Conservation (phyloP, 1,139 yeast genomes). For the Candida tropicalis region DNA sequence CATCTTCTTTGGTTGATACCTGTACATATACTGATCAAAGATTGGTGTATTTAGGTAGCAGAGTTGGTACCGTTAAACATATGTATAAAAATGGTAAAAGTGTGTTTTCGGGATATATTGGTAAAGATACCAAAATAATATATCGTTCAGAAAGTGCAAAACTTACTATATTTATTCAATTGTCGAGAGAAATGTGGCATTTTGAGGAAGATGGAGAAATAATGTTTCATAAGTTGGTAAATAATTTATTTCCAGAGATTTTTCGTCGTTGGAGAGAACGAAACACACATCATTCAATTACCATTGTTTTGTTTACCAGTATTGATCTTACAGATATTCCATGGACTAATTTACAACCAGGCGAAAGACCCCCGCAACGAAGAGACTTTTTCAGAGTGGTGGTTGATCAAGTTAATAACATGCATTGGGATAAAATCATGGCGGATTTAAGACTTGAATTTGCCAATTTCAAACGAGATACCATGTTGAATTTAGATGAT, state of each 20-base stretch:
- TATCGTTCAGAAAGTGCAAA: conserved; percentile 91
- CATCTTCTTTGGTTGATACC: conserved; percentile 59
- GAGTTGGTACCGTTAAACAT: conserved; percentile 63
- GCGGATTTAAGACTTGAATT: conserved; percentile 82
- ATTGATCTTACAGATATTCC: conserved; percentile 67
- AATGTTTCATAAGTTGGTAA: conserved; percentile 87
- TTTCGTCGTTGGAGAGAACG: conserved; percentile 86
- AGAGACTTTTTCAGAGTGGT: conserved; percentile 89
- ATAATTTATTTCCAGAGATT: conserved; percentile 85
- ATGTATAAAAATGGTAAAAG: conserved; percentile 74
- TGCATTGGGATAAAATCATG: conserved; percentile 92
- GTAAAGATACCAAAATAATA: conserved; percentile 74
- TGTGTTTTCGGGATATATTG: conserved; percentile 65
- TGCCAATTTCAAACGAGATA: conserved; percentile 77
- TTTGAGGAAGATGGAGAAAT: conserved; percentile 97
- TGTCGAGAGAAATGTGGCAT: conserved; percentile 97
- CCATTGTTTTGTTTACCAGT: conserved; percentile 85
- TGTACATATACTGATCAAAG: conserved; percentile 74
- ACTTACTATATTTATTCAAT: conserved; percentile 79
- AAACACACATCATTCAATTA: conserved; percentile 87
- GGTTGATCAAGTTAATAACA: conserved; percentile 89
- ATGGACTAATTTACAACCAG: conserved; percentile 60
- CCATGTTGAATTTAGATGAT: conserved; percentile 50
- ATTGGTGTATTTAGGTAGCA: conserved; percentile 59
- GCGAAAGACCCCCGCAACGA: conserved; percentile 70